Evolutionary conservation across 2,329 filamentous ascomycete genomes (phyloP).

Genomic region (Ilyonectria sp.): DNA sequence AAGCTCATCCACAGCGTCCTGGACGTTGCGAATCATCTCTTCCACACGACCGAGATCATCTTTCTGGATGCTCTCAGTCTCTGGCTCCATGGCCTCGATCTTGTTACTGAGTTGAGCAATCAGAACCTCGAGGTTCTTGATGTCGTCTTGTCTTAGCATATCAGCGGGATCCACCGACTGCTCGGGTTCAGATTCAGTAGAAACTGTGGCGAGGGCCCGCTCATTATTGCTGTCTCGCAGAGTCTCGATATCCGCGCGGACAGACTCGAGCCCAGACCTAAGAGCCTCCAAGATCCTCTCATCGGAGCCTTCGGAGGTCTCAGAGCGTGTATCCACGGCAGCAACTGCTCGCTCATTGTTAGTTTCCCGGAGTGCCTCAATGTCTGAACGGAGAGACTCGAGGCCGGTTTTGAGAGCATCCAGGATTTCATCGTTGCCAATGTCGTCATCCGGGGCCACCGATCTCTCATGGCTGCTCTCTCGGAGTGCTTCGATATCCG

Average conservation of each 20-base stretch:
- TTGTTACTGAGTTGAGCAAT: slow-evolving; percentile 88
- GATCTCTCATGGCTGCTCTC: slow-evolving; percentile 71
- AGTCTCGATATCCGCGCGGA: slow-evolving; percentile 82
- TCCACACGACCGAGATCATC: slow-evolving; percentile 73
- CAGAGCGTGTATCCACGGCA: slow-evolving; percentile 63
- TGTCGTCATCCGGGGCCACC: slow-evolving; percentile 73
- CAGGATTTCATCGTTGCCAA: slow-evolving; percentile 85
- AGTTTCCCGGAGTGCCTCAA: slow-evolving; percentile 76
- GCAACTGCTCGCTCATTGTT: slow-evolving; percentile 73
- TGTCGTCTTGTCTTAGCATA: slow-evolving; percentile 76
- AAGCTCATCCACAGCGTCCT: slow-evolving; percentile 63
- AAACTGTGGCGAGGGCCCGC: slow-evolving; percentile 62
- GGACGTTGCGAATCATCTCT: slow-evolving; percentile 65
- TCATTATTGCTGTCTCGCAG: slow-evolving; percentile 71
- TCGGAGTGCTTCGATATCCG: slow-evolving; percentile 60
- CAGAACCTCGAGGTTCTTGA: slow-evolving; percentile 88
- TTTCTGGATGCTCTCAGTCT: slow-evolving; percentile 57
- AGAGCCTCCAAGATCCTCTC: slow-evolving; percentile 90
- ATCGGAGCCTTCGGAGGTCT: slow-evolving; percentile 19
- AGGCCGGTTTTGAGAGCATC: slow-evolving; percentile 87
- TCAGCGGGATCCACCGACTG: slow-evolving; percentile 59
- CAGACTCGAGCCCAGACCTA: slow-evolving; percentile 80
- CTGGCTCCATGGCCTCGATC: slow-evolving; percentile 72
- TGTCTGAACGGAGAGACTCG: slow-evolving; percentile 79
- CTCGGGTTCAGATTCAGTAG: slow-evolving; percentile 41